Percentiles rank a stretch among this genome's conserved stretches.
Evolutionary conservation across 169 alveolate species (phyloP).

Genomic region (Neospora caninum): DNA sequence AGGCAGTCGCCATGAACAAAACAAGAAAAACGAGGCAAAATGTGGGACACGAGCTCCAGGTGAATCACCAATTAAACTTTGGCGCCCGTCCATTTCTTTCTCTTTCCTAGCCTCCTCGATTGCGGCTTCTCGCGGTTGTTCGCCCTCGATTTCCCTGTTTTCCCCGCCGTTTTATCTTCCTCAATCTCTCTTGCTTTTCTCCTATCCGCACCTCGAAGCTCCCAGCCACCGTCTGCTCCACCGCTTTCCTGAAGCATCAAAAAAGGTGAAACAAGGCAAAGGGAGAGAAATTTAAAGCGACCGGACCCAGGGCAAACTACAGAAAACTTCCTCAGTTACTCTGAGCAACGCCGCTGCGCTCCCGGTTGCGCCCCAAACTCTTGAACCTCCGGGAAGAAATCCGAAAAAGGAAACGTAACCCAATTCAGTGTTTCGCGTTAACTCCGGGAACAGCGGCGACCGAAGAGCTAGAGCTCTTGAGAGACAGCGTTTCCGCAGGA

Average conservation of each 20-base stretch:
- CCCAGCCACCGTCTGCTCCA: slow-evolving; percentile 11
- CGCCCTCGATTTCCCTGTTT: background rate
- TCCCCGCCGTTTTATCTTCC: background rate
- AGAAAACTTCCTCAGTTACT: background rate
- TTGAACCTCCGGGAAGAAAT: no score
- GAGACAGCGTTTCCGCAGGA: background rate
- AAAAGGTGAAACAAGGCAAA: background rate
- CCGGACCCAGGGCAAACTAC: background rate
- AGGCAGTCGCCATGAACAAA: background rate
- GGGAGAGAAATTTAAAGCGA: background rate
- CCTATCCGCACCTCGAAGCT: background rate
- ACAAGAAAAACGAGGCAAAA: background rate
- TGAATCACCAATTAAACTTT: background rate
- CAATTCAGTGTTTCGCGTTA: no score
- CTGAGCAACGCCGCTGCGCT: no score
- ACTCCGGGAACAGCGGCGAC: no score
- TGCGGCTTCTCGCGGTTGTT: background rate
- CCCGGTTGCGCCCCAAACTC: no score
- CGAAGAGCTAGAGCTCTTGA: no score
- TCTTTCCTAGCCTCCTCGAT: background rate
- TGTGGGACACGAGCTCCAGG: no score
- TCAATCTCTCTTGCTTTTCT: background rate
- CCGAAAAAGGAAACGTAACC: no score
- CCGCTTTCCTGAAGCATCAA: background rate
- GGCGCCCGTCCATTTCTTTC: background rate